Conservation (phyloP, 75 land plant genomes). For the Isoetes taiwanensis region DNA sequence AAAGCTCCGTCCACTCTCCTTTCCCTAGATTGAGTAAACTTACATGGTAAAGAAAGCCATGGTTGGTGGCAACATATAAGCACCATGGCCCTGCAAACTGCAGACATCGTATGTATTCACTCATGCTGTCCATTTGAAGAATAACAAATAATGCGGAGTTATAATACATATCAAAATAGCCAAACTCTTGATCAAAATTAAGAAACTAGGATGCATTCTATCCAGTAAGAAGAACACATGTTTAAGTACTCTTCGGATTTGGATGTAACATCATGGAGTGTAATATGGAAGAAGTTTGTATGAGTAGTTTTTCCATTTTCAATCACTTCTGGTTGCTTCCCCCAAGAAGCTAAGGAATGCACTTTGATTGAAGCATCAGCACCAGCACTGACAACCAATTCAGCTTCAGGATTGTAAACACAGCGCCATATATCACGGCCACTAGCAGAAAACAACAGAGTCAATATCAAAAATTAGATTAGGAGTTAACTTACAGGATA, state of each 20-base stretch:
- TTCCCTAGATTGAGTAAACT: conserved; percentile 21
- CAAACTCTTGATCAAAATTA: too few species aligned
- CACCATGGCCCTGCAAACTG: conserved; percentile 32
- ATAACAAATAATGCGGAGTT: neutral
- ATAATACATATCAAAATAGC: too few species aligned
- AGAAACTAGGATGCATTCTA: too few species aligned
- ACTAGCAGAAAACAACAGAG: conserved; percentile 23
- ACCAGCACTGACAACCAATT: conserved; percentile 68
- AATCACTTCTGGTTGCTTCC: neutral
- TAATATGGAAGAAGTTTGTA: too few species aligned
- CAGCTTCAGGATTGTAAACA: conserved; percentile 50
- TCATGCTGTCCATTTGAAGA: conserved; percentile 50
- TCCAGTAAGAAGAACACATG: too few species aligned
- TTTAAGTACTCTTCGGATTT: too few species aligned
- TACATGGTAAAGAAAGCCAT: conserved; percentile 56
- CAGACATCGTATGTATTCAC: conserved; percentile 91
- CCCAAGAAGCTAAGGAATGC: conserved; percentile 25
- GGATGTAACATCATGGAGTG: too few species aligned
- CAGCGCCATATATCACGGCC: conserved; percentile 99
- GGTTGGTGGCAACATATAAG: conserved; percentile 85
- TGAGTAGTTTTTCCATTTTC: conserved; percentile 10
- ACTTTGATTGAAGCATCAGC: conserved; percentile 86
- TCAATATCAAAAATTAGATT: too few species aligned
- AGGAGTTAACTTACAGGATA: conserved; percentile 2
- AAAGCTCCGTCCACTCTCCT: conserved; percentile 45